Percentiles rank a stretch among this genome's conserved stretches.
These are phyloP conservation scores for Tetrapisispora pingtungensis DNA, from an alignment of 805 yeast genomes.

Conservation along the genomic window DNA sequence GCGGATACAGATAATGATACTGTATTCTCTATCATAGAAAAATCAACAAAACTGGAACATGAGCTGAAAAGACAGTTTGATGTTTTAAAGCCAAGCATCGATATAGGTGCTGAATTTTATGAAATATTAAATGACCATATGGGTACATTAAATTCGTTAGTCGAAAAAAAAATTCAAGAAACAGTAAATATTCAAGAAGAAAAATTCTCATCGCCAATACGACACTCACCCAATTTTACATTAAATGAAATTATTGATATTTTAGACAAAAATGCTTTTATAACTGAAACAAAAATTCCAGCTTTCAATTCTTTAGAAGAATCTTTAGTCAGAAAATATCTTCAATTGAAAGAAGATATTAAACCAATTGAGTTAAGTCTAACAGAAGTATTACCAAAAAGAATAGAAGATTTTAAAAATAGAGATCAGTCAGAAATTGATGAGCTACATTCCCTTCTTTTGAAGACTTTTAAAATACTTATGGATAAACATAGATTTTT, in stretches of 20 bases:
- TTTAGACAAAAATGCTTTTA: conserved; percentile 20
- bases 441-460: conserved; percentile 25
- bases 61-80: conserved; percentile 23
- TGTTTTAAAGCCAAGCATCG: conserved; percentile 31
- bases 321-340: conserved; percentile 34
- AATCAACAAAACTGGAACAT: conserved; percentile 25
- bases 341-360: conserved; percentile 33
- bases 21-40: conserved; percentile 27
- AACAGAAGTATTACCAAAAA: conserved; percentile 40
- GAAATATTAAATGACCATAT: conserved; percentile 36
- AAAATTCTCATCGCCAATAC: conserved; percentile 33
- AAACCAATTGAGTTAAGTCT: conserved; percentile 45
- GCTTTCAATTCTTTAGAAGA: conserved; percentile 32
- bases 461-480: conserved; percentile 32
- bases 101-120: conserved; percentile 34
- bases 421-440: conserved; percentile 21
- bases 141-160: conserved; percentile 33
- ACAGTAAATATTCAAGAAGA: conserved; percentile 32
- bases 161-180: conserved; percentile 29
- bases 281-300: conserved; percentile 31
- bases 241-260: conserved; percentile 28
- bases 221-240: conserved; percentile 32
- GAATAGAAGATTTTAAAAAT: conserved; percentile 36
- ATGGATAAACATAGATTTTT: conserved; percentile 35
- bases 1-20: conserved; percentile 7